phyloP scores from a whole-genome alignment of 768 basidiomycete genomes.

The Trametopsis cervina region DNA sequence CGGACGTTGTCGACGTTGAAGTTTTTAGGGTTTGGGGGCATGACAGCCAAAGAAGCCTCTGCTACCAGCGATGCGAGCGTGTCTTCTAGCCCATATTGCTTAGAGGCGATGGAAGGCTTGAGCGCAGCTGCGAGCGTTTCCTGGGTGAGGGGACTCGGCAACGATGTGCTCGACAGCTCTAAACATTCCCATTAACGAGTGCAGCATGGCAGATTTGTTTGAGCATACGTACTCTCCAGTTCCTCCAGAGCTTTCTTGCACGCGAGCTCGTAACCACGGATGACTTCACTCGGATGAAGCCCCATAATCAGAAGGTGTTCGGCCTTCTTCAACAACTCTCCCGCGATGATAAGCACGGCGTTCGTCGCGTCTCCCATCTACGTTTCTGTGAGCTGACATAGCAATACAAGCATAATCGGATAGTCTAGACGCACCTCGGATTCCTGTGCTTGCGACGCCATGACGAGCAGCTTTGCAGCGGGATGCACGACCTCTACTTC shows the following conservation, averaged over 20 bases:
- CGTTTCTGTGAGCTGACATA: background rate
- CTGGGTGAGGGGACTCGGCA: slow-evolving; percentile 69
- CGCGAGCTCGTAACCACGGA: slow-evolving; percentile 92
- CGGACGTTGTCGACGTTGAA: slow-evolving; percentile 99
- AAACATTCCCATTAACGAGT: slow-evolving; percentile 9
- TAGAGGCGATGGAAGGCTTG: slow-evolving; percentile 90
- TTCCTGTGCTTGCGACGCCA: slow-evolving; percentile 97
- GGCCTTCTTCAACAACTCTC: slow-evolving; percentile 90
- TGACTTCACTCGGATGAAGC: slow-evolving; percentile 92
- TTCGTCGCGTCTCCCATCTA: slow-evolving; percentile 98
- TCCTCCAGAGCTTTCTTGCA: slow-evolving; percentile 77
- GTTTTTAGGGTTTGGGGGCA: slow-evolving; percentile 81
- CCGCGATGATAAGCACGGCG: slow-evolving; percentile 89
- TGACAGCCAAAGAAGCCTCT: slow-evolving; percentile 87
- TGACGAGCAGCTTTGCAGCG: slow-evolving; percentile 97
- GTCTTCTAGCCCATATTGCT: slow-evolving; percentile 94
- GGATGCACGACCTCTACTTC: slow-evolving; percentile 99
- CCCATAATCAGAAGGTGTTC: slow-evolving; percentile 94
- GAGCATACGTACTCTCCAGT: slow-evolving; percentile 69
- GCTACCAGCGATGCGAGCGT: slow-evolving; percentile 77
- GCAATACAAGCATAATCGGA: background rate
- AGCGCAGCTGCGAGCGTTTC: slow-evolving; percentile 67
- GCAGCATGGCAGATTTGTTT: slow-evolving; percentile 4
- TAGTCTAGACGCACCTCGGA: slow-evolving; percentile 57
- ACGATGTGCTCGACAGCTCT: slow-evolving; percentile 66